Base-by-base conservation (phyloP, 495 filamentous ascomycete genomes). In the Penicillium canariense region DNA sequence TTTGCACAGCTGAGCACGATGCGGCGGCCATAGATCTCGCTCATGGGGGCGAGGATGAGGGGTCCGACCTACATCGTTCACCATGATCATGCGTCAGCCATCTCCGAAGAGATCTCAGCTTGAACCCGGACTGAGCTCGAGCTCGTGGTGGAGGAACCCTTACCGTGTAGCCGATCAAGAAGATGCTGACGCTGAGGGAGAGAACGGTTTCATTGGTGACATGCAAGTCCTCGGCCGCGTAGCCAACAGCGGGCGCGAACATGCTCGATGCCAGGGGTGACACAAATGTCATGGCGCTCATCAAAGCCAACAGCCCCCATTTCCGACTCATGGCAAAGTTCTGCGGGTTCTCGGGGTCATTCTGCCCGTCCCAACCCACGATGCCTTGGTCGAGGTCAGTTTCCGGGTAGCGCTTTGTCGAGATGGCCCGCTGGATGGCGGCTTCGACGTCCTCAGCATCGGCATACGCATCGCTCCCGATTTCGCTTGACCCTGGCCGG, bases 261-360 rank as follows among this genome's bases (percentile, higher is more conserved):
- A 92, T 90, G 40, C 83, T 83, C 14, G 82, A 86, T 2, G 83
- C 83, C 0, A 86, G 73, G 0, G 75, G 70, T 5, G 69, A 71
- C 14, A 77, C 55, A 43, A 85, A 74, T 8, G 80, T 82, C 43
- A 77, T 62, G n/a, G 61, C 59, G 31, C 69, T 73, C 36, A 76
- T 61, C 4, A 77, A 59, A 1, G 28, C 57, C 0, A 73, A 58
- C 8, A 71, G 45, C 1, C 27, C 46, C 66, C 68, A 72, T 68
- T 83, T 82, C 45, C 69, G 71, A 9, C 56, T 50, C 0, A 52
- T 11, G 3, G 75, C 28, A 56, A 87, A 90, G 63, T 91, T 91
- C 63, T 85, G 75, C 0, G 87, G 87, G 68, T 89, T 87, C 14
- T 77, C 63, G 0, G 84, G 85, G 58, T 91, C 87, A 57, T 87